Evolutionary conservation across 176 grass and related monocot species (phyloP).

Genomic region (Eleusine coracana): DNA sequence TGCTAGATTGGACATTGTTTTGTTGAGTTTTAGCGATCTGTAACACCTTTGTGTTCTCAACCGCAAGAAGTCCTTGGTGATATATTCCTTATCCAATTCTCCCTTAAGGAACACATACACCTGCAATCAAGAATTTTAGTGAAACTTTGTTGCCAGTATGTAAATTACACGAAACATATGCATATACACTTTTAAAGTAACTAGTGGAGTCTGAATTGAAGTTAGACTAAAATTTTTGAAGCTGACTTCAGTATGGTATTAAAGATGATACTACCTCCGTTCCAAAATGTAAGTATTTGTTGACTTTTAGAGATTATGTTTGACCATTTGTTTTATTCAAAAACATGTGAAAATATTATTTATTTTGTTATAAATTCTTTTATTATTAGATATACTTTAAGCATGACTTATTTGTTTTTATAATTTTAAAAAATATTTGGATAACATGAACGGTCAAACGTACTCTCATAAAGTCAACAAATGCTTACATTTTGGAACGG

Average conservation of each 20-base stretch:
- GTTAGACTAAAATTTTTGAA: background rate
- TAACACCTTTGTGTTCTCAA: slow-evolving; percentile 65
- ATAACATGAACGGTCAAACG: no score
- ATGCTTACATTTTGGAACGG: no score
- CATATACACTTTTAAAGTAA: background rate
- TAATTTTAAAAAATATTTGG: no score
- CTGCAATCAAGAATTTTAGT: slow-evolving; percentile 46
- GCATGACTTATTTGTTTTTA: no score
- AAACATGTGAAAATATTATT: no score
- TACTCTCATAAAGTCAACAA: no score
- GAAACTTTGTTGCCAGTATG: slow-evolving; percentile 3
- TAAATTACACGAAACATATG: background rate
- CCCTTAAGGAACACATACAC: slow-evolving; percentile 88
- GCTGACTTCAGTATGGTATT: background rate
- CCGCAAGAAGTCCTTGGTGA: slow-evolving; percentile 56
- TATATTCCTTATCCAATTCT: slow-evolving; percentile 49
- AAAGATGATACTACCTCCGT: background rate
- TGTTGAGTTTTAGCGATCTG: slow-evolving; percentile 78
- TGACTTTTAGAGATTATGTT: no score
- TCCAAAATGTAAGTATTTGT: background rate
- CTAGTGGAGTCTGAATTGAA: no score
- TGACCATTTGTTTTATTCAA: no score
- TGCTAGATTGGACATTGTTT: slow-evolving; percentile 44
- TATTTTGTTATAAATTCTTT: no score
- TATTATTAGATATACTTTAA: no score